Percentiles rank a stretch among this genome's conserved stretches.
Evolutionary conservation across 805 yeast species (phyloP).

Genomic region (Teunomyces atbi): DNA sequence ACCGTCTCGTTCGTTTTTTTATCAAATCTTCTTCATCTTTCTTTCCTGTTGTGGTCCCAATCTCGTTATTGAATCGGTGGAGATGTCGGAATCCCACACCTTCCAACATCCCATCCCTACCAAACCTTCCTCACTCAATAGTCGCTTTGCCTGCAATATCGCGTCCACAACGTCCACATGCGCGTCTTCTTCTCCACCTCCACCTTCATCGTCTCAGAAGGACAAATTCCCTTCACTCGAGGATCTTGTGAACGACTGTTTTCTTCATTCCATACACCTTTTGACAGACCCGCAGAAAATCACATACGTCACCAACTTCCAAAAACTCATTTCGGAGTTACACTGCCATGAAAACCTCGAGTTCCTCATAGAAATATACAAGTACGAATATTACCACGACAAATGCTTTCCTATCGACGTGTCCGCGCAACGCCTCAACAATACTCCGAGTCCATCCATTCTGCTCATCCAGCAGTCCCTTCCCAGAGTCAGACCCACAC

Average conservation of each 20-base stretch:
- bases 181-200: background rate
- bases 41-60: background rate
- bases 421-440: conserved; percentile 7
- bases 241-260: conserved; percentile 33
- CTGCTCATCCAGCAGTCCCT: conserved; percentile 11
- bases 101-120: conserved; percentile 10
- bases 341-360: conserved; percentile 48
- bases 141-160: conserved; percentile 5
- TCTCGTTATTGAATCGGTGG: background rate
- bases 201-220: background rate
- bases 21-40: background rate
- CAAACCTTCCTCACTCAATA: conserved; percentile 9
- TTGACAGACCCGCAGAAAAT: conserved; percentile 13
- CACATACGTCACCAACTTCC: conserved; percentile 26
- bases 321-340: conserved; percentile 29
- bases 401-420: conserved; percentile 12
- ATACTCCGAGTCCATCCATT: conserved; percentile 12
- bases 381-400: conserved; percentile 46
- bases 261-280: conserved; percentile 22
- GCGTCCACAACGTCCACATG: background rate
- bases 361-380: conserved; percentile 44
- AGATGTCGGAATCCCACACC: conserved; percentile 1
- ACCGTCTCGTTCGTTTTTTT: background rate
- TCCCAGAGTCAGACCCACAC: conserved; percentile 8
- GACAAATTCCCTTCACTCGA: conserved; percentile 17